Evolutionary conservation across 139 green algal genomes (phyloP), one percentile per base, ranked within the genome.

Genomic region (Picochlorum sp.): DNA sequence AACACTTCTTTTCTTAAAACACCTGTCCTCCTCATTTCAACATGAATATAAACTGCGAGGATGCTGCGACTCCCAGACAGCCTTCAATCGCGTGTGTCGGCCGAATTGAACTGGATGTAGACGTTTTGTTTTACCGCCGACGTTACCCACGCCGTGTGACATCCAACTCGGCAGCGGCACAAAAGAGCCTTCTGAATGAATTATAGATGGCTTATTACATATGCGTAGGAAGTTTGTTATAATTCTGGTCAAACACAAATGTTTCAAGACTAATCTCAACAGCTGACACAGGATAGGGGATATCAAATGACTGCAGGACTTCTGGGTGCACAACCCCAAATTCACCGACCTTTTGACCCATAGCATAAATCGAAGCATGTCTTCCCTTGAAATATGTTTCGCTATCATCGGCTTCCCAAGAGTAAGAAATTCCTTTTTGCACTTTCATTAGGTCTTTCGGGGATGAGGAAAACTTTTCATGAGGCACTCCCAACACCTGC

Each of bases 301-400:
- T 90, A 71, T 95, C 94, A 71, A 99, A 99, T 16, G 69, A 66
- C 6, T 58, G 54, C 45, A 85, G 65, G 49, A 83, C 84, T 66
- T 96, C 84, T 6, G 94, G 94, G 69, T 98, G 92, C 45, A 99
- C 80, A 21, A 99, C 79, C 50, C 94, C 94, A 69, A 99, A 97
- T 28, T 78, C 64, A 11, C 90, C 90, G 45, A 96, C 81, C 23
- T 50, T 51, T 60, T 63, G 65, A 45, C 18, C 80, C 58, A 13
- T 68, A 62, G 62, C 70, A 66, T 41, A 61, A 2, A 92, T 51
- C 2, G 63, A 38, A 4, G 86, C 86, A 61, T 88, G 79, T 34
- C 86, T 67, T 20, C 83, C 86, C 6, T 84, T 82, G 77, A 99
- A 98, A 76, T 95, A 96, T n/a, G 81, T 82, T 37, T 77, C 65